Evolutionary conservation across 129 eudicot genomes (phyloP).

Genomic region (Pulicaria dysenterica): DNA sequence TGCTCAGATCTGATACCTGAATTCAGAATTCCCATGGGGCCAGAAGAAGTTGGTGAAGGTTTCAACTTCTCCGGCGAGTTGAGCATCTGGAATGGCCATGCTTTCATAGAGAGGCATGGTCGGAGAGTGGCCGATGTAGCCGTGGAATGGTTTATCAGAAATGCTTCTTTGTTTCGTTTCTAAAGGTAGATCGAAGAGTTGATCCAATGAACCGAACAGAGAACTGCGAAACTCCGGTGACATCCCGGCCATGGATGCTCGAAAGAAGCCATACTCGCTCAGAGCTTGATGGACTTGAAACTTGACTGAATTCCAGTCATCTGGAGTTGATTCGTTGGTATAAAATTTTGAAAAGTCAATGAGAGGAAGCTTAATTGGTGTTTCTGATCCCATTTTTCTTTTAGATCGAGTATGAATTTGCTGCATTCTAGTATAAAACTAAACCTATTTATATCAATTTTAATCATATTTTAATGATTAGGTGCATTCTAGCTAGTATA

Average conservation of each 20-base stretch:
- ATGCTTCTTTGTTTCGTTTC: constrained; percentile 47
- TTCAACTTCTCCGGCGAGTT: constrained; percentile 34
- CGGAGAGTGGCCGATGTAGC: constrained; percentile 58
- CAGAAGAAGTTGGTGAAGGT: constrained; percentile 41
- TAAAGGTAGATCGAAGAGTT: constrained; percentile 61
- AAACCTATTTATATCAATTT: background rate
- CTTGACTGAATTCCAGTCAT: constrained; percentile 45
- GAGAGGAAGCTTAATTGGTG: constrained; percentile 40
- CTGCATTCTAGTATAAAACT: background rate
- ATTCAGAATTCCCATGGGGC: constrained; percentile 54
- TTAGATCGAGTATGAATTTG: background rate
- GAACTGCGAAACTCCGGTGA: constrained; percentile 32
- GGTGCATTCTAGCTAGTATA: background rate
- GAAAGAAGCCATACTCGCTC: constrained; percentile 53
- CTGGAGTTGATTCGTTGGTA: constrained; percentile 37
- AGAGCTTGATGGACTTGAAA: constrained; percentile 52
- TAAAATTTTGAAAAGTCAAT: constrained; percentile 43
- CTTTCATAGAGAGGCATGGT: constrained; percentile 58
- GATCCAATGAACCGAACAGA: constrained; percentile 34
- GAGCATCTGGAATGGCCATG: constrained; percentile 48
- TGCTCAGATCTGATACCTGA: constrained; percentile 40
- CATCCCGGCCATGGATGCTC: constrained; percentile 49
- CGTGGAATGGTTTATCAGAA: constrained; percentile 54
- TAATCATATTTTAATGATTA: background rate
- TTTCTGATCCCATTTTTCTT: constrained; percentile 45